Evolutionary conservation across 2,329 filamentous ascomycete species (phyloP).

Genomic region (Fusarium sp.): DNA sequence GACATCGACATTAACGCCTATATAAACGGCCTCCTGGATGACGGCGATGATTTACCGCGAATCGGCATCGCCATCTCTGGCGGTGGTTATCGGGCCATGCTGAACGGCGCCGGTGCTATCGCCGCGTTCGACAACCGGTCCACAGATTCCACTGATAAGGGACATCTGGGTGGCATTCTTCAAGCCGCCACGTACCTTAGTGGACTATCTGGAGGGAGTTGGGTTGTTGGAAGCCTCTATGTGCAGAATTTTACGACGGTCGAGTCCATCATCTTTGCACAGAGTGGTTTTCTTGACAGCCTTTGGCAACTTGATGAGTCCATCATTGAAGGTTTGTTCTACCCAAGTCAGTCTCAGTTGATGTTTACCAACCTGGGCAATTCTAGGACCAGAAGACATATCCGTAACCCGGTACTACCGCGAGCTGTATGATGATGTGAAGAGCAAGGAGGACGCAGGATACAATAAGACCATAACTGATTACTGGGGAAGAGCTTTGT

Average conservation of each 20-base stretch:
- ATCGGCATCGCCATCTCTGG: conserved; percentile 78
- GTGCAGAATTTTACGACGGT: conserved; percentile 79
- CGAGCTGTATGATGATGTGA: conserved; percentile 64
- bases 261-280: conserved; percentile 44
- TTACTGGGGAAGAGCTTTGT: conserved; percentile 79
- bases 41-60: conserved; percentile 61
- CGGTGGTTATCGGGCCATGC: conserved; percentile 78
- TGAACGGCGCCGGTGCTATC: conserved; percentile 77
- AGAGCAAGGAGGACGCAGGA: conserved; percentile 67
- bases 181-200: conserved; percentile 78
- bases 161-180: conserved; percentile 70
- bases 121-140: conserved; percentile 77
- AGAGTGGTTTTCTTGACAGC: conserved; percentile 21
- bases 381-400: conserved; percentile 23
- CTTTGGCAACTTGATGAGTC: conserved; percentile 34
- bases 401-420: conserved; percentile 61
- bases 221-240: conserved; percentile 77
- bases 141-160: conserved; percentile 59
- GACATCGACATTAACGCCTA: conserved; percentile 74
- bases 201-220: conserved; percentile 76
- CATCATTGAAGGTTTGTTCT: conserved; percentile 44
- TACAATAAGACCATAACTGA: conserved; percentile 74
- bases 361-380: neutral
- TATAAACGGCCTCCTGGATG: conserved; percentile 69
- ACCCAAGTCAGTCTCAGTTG: neutral